A percentile compares a stretch with the other conserved stretches of the same genome.
phyloP scores from a whole-genome alignment of 1,284 basidiomycete genomes.

The Irpex sp. region DNA sequence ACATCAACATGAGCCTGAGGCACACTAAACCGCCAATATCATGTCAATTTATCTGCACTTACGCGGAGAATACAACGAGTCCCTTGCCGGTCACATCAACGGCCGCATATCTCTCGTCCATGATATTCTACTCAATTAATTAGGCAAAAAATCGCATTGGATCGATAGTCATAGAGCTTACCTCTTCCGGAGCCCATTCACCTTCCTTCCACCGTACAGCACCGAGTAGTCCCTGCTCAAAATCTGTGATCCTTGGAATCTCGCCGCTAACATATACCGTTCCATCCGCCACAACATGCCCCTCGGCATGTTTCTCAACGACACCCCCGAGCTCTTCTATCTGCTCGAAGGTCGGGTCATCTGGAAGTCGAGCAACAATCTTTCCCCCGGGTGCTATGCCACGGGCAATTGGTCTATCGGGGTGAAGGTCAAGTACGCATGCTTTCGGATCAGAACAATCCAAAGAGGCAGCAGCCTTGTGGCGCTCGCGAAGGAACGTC shows the following conservation, averaged over 20 bases:
- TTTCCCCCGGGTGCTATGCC: conserved; percentile 65
- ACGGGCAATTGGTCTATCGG: conserved; percentile 67
- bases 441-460: conserved; percentile 17
- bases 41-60: conserved; percentile 24
- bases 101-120: conserved; percentile 78
- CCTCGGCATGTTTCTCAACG: conserved; percentile 52
- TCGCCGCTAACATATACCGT: conserved; percentile 77
- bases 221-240: conserved; percentile 65
- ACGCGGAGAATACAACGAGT: conserved; percentile 79
- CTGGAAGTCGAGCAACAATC: conserved; percentile 56
- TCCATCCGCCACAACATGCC: conserved; percentile 58
- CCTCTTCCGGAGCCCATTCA: conserved; percentile 63
- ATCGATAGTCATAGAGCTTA: conserved; percentile 22
- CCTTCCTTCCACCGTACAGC: conserved; percentile 61
- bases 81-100: conserved; percentile 79
- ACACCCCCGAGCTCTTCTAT: conserved; percentile 54
- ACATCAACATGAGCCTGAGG: not conserved
- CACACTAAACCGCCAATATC: not conserved
- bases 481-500: conserved; percentile 51
- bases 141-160: not conserved
- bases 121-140: conserved; percentile 50
- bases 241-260: conserved; percentile 67
- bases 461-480: conserved; percentile 8
- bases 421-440: conserved; percentile 70
- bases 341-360: conserved; percentile 69